Evolutionary conservation across 306 rosid genomes (phyloP).

Genomic region (Rosa lucieae): DNA sequence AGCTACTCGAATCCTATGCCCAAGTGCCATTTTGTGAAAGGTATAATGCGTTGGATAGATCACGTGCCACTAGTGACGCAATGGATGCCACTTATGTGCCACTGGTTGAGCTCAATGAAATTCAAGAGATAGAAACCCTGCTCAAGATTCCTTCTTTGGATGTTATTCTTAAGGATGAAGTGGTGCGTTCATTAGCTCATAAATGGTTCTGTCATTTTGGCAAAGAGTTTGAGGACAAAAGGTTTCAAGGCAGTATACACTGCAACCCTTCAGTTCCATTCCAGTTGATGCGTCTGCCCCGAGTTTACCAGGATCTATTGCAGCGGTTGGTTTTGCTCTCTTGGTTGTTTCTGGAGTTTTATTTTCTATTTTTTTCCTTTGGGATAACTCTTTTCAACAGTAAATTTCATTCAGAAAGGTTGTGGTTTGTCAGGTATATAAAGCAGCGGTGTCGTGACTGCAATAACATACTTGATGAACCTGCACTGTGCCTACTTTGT

Average conservation of each 20-base stretch:
- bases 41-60: slow-evolving; percentile 50
- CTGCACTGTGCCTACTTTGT: slow-evolving; percentile 90
- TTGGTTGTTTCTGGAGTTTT: neutral
- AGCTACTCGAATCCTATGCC: slow-evolving; percentile 57
- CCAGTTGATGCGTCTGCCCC: slow-evolving; percentile 78
- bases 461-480: slow-evolving; percentile 63
- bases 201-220: slow-evolving; percentile 74
- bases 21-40: slow-evolving; percentile 63
- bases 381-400: neutral
- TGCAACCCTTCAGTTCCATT: slow-evolving; percentile 83
- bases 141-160: slow-evolving; percentile 78
- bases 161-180: slow-evolving; percentile 65
- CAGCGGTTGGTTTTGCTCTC: slow-evolving; percentile 59
- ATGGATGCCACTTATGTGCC: slow-evolving; percentile 43
- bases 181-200: slow-evolving; percentile 50
- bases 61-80: slow-evolving; percentile 41
- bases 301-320: slow-evolving; percentile 84
- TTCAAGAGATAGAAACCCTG: slow-evolving; percentile 72
- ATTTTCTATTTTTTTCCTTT: neutral
- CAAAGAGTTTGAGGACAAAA: slow-evolving; percentile 51
- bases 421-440: slow-evolving; percentile 57
- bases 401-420: neutral
- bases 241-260: slow-evolving; percentile 42
- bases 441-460: slow-evolving; percentile 78
- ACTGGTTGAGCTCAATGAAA: slow-evolving; percentile 51